Percentiles rank a stretch among this genome's conserved stretches.
phyloP scores from a whole-genome alignment of 495 filamentous ascomycete species.

The Aspergillus cavernicola region DNA sequence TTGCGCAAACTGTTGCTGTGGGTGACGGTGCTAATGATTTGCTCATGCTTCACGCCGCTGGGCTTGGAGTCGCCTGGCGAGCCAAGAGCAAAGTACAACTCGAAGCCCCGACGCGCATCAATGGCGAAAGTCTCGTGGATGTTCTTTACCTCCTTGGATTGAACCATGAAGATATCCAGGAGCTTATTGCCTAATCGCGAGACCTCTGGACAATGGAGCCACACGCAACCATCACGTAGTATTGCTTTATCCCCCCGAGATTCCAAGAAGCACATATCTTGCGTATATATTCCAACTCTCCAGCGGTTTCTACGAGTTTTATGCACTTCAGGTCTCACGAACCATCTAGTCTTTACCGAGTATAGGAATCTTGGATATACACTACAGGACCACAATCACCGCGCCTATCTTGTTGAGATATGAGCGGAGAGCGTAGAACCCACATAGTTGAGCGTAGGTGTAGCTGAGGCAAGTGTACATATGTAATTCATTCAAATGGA shows the following conservation, averaged over 20 bases:
- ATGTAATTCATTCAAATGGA: background rate
- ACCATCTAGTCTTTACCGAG: background rate
- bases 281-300: too few species aligned
- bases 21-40: constrained; percentile 96
- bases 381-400: too few species aligned
- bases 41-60: constrained; percentile 84
- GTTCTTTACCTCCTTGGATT: constrained; percentile 82
- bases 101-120: constrained; percentile 76
- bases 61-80: constrained; percentile 88
- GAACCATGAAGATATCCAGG: constrained; percentile 57
- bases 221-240: too few species aligned
- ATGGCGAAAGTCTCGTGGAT: constrained; percentile 74
- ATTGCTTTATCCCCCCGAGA: too few species aligned
- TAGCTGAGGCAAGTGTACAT: constrained; percentile 1
- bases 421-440: too few species aligned
- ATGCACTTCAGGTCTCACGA: background rate
- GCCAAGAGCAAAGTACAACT: constrained; percentile 90
- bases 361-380: background rate
- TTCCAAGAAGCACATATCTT: too few species aligned
- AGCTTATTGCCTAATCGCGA: constrained; percentile 41
- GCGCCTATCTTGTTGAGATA: too few species aligned
- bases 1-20: constrained; percentile 78
- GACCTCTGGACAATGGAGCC: too few species aligned
- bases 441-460: constrained; percentile 3
- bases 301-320: constrained; percentile 5